Evolutionary conservation across 768 basidiomycete genomes (phyloP).

Genomic region (Panellus pusillus): DNA sequence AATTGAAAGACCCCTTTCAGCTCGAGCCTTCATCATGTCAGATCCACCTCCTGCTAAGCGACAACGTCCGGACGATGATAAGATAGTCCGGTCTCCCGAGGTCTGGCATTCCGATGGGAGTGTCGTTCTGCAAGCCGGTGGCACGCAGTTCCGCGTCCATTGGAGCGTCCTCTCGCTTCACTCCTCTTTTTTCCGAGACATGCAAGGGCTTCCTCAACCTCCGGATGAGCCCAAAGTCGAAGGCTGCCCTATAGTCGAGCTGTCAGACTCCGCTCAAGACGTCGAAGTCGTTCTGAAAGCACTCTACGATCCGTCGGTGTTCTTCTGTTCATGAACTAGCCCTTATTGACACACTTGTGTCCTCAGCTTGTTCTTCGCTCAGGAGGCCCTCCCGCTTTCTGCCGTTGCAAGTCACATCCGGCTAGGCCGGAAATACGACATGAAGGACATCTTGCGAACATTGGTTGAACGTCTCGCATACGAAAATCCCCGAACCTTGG

Average conservation of each 20-base stretch:
- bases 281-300: not conserved
- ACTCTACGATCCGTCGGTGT: not conserved
- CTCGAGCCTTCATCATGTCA: no score
- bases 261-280: not conserved
- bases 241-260: not conserved
- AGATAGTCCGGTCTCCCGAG: no score
- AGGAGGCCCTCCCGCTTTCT: not conserved
- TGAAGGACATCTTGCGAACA: not conserved
- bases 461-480: not conserved
- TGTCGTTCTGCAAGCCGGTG: not conserved
- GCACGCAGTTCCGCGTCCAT: not conserved
- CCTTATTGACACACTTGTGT: not conserved
- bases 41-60: no score
- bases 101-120: not conserved
- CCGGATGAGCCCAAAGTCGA: not conserved
- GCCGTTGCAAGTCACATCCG: not conserved
- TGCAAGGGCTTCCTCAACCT: not conserved
- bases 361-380: not conserved
- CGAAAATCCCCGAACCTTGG: not conserved
- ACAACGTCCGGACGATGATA: no score
- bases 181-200: not conserved
- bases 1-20: no score
- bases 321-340: not conserved
- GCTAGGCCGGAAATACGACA: not conserved
- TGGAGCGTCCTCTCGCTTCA: not conserved